A percentile compares a stretch with the other conserved stretches of the same genome.
Evolutionary conservation across 2,329 filamentous ascomycete genomes (phyloP).

Genomic region (Stylonectria norvegica): DNA sequence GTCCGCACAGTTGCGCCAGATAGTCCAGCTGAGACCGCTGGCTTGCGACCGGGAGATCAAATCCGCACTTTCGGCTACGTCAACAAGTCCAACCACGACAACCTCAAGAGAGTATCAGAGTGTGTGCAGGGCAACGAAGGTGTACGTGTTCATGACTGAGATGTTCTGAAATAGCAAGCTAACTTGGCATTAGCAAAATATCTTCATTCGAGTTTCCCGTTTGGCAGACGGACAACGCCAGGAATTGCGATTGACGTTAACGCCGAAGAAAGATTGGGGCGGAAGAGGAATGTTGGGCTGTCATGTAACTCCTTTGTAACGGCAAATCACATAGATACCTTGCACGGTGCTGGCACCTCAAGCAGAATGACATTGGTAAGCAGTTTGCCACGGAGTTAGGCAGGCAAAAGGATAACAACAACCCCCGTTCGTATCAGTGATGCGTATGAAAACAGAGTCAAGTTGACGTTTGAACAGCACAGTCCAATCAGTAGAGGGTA

Average conservation of each 20-base stretch:
- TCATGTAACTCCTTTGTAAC: slow-evolving; percentile 78
- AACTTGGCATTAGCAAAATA: slow-evolving; percentile 52
- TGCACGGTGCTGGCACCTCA: no score
- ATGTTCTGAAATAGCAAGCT: slow-evolving; percentile 12
- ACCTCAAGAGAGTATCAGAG: slow-evolving; percentile 80
- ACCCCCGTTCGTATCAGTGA: no score
- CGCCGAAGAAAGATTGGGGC: slow-evolving; percentile 79
- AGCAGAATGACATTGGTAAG: no score
- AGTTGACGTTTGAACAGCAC: no score
- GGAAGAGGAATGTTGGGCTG: slow-evolving; percentile 87
- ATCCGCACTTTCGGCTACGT: slow-evolving; percentile 84
- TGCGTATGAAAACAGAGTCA: no score
- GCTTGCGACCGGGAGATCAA: slow-evolving; percentile 74
- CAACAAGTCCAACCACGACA: slow-evolving; percentile 80
- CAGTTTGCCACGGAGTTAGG: no score
- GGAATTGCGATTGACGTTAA: slow-evolving; percentile 69
- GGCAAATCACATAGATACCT: no score
- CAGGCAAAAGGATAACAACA: no score
- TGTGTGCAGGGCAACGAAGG: slow-evolving; percentile 86
- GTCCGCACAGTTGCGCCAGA: slow-evolving; percentile 77
- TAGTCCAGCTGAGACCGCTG: slow-evolving; percentile 80
- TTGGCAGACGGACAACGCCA: slow-evolving; percentile 41
- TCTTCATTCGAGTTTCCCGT: slow-evolving; percentile 65
- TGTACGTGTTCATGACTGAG: slow-evolving; percentile 51
- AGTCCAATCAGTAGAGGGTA: no score